A percentile compares a stretch with the other conserved stretches of the same genome.
phyloP scores from a whole-genome alignment of 495 filamentous ascomycete genomes.

The Niebla homalea region DNA sequence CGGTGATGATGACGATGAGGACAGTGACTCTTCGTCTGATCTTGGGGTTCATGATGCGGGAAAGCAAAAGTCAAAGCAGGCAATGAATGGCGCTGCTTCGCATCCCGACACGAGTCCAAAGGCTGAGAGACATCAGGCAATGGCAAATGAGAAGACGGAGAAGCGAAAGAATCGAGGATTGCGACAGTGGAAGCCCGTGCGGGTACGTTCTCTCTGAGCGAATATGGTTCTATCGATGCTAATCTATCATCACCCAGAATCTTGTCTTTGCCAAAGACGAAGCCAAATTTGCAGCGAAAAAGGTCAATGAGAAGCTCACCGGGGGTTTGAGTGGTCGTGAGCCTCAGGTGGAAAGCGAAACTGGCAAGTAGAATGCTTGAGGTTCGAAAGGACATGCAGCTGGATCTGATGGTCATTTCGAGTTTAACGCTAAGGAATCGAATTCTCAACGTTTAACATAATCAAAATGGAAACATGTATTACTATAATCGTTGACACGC shows the following conservation, averaged over 20 bases:
- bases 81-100: conserved; percentile 9
- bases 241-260: conserved; percentile 19
- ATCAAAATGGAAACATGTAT: too few species aligned
- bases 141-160: conserved; percentile 33
- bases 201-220: conserved; percentile 13
- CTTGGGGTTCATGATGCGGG: conserved; percentile 34
- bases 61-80: conserved; percentile 16
- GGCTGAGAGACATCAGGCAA: conserved; percentile 19
- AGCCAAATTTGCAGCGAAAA: conserved; percentile 33
- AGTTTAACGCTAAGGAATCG: too few species aligned
- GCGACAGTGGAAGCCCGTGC: conserved; percentile 44
- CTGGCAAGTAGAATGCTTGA: conserved; percentile 9
- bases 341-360: conserved; percentile 42
- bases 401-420: too few species aligned
- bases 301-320: conserved; percentile 33
- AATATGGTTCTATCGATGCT: not conserved
- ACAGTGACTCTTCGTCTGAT: conserved; percentile 26
- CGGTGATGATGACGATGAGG: conserved; percentile 22
- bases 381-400: too few species aligned
- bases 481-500: too few species aligned
- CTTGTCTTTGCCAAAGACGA: conserved; percentile 38
- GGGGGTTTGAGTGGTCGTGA: conserved; percentile 35
- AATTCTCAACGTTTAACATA: too few species aligned
- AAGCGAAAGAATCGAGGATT: conserved; percentile 38
- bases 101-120: not conserved